Conservation (phyloP, 2,329 filamentous ascomycete species). For the Coleophoma crateriformis region DNA sequence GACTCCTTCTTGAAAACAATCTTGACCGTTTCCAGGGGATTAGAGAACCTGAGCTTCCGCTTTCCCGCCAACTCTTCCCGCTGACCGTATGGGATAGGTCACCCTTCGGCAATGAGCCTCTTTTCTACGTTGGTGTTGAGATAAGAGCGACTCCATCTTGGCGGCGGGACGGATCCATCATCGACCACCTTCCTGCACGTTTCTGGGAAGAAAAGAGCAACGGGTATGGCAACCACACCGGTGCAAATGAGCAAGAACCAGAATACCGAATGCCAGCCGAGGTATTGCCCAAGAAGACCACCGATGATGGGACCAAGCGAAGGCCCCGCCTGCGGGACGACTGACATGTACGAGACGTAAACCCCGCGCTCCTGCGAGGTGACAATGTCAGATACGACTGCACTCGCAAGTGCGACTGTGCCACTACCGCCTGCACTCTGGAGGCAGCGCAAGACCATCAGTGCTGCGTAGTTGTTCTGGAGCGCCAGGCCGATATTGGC, state of each 20-base stretch:
- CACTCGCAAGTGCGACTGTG: conserved; percentile 59
- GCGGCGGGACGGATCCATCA: conserved; percentile 41
- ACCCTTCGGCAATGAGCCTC: not conserved
- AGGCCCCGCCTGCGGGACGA: conserved; percentile 33
- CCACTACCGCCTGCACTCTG: conserved; percentile 48
- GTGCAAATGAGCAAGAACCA: conserved; percentile 42
- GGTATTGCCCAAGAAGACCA: conserved; percentile 32
- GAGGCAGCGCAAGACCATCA: conserved; percentile 46
- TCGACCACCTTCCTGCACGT: conserved; percentile 12
- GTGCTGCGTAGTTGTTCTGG: conserved; percentile 38
- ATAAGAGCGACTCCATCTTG: conserved; percentile 46
- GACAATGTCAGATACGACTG: conserved; percentile 63
- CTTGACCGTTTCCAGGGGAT: not conserved
- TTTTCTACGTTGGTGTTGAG: conserved; percentile 32
- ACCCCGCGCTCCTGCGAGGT: conserved; percentile 61
- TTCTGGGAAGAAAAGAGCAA: conserved; percentile 9
- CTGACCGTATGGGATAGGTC: not conserved
- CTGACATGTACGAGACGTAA: conserved; percentile 63
- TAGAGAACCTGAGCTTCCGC: not conserved
- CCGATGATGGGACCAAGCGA: conserved; percentile 41
- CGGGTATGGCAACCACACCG: conserved; percentile 24
- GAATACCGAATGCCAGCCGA: conserved; percentile 43
- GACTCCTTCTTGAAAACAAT: not conserved
- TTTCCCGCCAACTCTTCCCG: not conserved
- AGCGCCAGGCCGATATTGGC: conserved; percentile 48